These are phyloP conservation scores for Yamadazyma buinensis DNA, from an alignment of 1,139 yeast genomes.

Conservation along the genomic window DNA sequence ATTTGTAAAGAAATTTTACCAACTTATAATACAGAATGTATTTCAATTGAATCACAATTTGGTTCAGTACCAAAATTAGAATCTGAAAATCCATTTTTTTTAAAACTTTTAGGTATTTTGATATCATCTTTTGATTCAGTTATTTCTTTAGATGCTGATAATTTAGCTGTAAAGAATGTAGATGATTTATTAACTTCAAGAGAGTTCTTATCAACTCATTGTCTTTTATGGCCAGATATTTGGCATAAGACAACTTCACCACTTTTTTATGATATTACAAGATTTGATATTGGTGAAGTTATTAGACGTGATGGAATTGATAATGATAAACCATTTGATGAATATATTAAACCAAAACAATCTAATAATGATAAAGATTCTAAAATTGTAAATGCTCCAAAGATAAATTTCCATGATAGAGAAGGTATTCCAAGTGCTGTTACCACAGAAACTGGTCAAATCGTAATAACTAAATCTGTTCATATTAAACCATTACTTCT, in stretches of 20 bases:
- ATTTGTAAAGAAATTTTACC: slow-evolving; percentile 30
- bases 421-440: slow-evolving; percentile 27
- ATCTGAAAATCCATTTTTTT: slow-evolving; percentile 3
- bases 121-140: slow-evolving; percentile 33
- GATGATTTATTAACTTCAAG: slow-evolving; percentile 24
- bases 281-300: slow-evolving; percentile 28
- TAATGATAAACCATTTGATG: slow-evolving; percentile 22
- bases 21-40: slow-evolving; percentile 28
- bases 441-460: slow-evolving; percentile 33
- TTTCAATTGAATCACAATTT: slow-evolving; percentile 25
- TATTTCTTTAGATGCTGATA: slow-evolving; percentile 34
- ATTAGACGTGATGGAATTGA: slow-evolving; percentile 26
- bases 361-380: too few relatives aligned
- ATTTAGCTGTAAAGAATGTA: slow-evolving; percentile 30
- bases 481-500: slow-evolving; percentile 50
- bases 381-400: too few relatives aligned
- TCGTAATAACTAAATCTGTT: slow-evolving; percentile 46
- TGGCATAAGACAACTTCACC: slow-evolving; percentile 38
- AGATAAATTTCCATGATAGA: slow-evolving; percentile 28
- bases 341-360: slow-evolving; percentile 15
- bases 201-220: slow-evolving; percentile 25
- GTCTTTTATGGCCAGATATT: slow-evolving; percentile 37
- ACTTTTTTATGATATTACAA: slow-evolving; percentile 29
- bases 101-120: slow-evolving; percentile 30
- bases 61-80: background rate